A percentile compares a stretch with the other conserved stretches of the same genome.
Conservation (phyloP, 768 basidiomycete species). For the Mycena metata region DNA sequence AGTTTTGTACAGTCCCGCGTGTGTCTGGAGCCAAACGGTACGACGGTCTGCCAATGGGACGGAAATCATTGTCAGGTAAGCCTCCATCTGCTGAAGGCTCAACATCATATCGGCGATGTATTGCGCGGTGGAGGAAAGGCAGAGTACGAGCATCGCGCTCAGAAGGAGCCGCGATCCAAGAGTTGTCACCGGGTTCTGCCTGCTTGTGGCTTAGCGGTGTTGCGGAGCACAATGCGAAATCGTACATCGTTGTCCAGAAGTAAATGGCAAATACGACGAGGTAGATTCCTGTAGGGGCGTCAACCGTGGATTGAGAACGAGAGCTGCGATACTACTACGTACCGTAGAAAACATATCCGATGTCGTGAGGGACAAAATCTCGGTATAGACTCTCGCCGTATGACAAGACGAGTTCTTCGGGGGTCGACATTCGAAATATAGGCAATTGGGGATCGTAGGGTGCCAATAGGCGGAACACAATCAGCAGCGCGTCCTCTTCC, state of each 20-base stretch:
- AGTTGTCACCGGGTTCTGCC: not conserved
- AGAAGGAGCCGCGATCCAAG: conserved; percentile 2
- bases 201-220: not conserved
- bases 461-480: too few relatives aligned
- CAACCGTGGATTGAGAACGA: not conserved
- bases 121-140: conserved; percentile 27
- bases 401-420: conserved; percentile 5
- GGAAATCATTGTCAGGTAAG: conserved; percentile 14
- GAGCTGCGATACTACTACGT: not conserved
- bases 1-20: not conserved
- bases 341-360: conserved; percentile 23
- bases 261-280: conserved; percentile 18
- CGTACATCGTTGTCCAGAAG: conserved; percentile 5
- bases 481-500: too few relatives aligned
- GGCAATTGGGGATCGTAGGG: too few relatives aligned
- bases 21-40: not conserved
- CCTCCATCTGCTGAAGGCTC: conserved; percentile 12
- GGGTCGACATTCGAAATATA: too few relatives aligned
- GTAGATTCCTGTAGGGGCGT: conserved; percentile 23
- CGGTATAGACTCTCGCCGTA: conserved; percentile 17
- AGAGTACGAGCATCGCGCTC: conserved; percentile 21
- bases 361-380: conserved; percentile 5
- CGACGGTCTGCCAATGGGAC: conserved; percentile 9
- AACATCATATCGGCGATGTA: conserved; percentile 14
- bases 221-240: not conserved